Evolutionary conservation across 805 yeast species (phyloP).

Genomic region (Ogataea henricii): DNA sequence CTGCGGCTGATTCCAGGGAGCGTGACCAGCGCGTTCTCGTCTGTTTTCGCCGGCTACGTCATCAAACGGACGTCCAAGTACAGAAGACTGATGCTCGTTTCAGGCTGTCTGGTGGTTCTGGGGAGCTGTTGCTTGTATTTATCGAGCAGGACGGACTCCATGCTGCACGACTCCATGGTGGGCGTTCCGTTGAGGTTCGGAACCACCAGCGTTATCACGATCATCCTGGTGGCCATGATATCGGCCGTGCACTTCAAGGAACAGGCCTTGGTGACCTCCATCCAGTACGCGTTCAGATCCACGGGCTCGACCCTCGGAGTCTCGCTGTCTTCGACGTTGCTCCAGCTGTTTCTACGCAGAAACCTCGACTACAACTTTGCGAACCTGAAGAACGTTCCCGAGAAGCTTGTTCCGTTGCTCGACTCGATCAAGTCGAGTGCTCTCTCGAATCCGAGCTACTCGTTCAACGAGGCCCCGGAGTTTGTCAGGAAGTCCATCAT

Average conservation of each 20-base stretch:
- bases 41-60: slow-evolving; percentile 63
- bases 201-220: slow-evolving; percentile 65
- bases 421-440: slow-evolving; percentile 17
- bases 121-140: slow-evolving; percentile 45
- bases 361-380: slow-evolving; percentile 16
- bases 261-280: slow-evolving; percentile 86
- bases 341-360: slow-evolving; percentile 33
- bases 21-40: slow-evolving; percentile 65
- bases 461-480: slow-evolving; percentile 47
- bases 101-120: slow-evolving; percentile 44
- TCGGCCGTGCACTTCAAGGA: slow-evolving; percentile 67
- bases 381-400: slow-evolving; percentile 17
- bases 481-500: slow-evolving; percentile 47
- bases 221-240: slow-evolving; percentile 71
- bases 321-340: slow-evolving; percentile 48
- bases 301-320: slow-evolving; percentile 59
- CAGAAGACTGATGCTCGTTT: slow-evolving; percentile 43
- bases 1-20: slow-evolving; percentile 55
- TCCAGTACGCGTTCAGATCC: slow-evolving; percentile 71
- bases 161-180: slow-evolving; percentile 43
- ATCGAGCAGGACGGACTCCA: slow-evolving; percentile 17
- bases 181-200: slow-evolving; percentile 62
- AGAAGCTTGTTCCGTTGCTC: slow-evolving; percentile 9
- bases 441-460: slow-evolving; percentile 26
- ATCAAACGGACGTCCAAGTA: slow-evolving; percentile 71